Conservation (phyloP, 2,329 filamentous ascomycete genomes). For the Myriangium duriaei region DNA sequence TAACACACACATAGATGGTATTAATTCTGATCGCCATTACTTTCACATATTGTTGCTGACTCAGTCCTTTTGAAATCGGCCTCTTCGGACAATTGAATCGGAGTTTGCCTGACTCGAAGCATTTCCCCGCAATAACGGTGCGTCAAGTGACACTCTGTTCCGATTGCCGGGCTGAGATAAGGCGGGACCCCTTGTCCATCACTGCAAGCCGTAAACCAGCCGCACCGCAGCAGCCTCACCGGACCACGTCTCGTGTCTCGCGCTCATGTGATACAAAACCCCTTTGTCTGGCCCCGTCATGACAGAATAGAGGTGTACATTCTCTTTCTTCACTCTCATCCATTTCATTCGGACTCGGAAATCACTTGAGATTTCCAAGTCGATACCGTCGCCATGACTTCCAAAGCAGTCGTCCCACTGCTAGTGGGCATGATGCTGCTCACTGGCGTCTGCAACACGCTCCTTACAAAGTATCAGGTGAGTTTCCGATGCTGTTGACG, state of each 20-base stretch:
- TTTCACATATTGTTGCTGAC: too few relatives aligned
- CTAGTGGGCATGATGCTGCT: constrained; percentile 93
- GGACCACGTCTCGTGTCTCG: not conserved
- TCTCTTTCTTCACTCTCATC: not conserved
- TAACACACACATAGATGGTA: too few relatives aligned
- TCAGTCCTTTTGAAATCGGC: too few relatives aligned
- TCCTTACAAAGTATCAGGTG: constrained; percentile 93
- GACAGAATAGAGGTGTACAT: not conserved
- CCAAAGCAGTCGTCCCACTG: constrained; percentile 61
- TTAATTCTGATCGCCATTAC: too few relatives aligned
- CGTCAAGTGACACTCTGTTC: too few relatives aligned
- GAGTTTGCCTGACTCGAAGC: too few relatives aligned
- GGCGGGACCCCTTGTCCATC: too few relatives aligned
- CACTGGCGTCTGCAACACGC: constrained; percentile 91
- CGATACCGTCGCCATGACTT: constrained; percentile 45
- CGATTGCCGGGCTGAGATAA: too few relatives aligned
- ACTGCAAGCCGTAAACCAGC: not conserved
- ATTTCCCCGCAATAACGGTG: too few relatives aligned
- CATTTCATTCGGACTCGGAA: not conserved
- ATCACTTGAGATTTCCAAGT: not conserved
- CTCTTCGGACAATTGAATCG: too few relatives aligned
- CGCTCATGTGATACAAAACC: not conserved
- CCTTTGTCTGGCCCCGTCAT: not conserved
- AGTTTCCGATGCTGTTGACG: constrained; percentile 16
- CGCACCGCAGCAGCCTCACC: not conserved